Evolutionary conservation across 257 asterid species (phyloP).

Genomic region (Solanum clarkiae): DNA sequence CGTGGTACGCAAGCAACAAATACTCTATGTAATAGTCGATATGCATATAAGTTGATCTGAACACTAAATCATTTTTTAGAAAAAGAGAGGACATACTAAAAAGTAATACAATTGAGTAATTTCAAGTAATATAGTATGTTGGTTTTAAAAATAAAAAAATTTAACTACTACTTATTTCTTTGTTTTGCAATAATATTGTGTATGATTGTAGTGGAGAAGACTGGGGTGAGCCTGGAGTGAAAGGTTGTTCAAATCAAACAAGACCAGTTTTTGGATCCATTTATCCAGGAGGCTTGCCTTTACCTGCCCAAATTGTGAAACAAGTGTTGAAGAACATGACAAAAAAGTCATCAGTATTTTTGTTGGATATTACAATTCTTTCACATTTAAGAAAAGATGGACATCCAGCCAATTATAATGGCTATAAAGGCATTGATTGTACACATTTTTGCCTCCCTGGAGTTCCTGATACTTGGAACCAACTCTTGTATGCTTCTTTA

Average conservation of each 20-base stretch:
- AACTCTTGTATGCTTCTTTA: constrained; percentile 8
- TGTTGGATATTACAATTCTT: constrained; percentile 15
- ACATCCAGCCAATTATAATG: constrained; percentile 21
- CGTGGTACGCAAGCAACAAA: not conserved
- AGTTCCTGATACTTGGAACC: constrained; percentile 33
- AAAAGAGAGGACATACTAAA: too few relatives aligned
- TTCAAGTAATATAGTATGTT: too few relatives aligned
- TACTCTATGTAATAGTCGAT: not conserved
- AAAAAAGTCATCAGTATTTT: constrained; percentile 1
- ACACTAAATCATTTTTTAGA: too few relatives aligned
- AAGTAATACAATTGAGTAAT: too few relatives aligned
- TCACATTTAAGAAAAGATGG: constrained; percentile 25
- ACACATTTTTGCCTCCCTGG: constrained; percentile 39
- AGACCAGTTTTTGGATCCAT: constrained; percentile 10
- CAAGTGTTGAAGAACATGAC: constrained; percentile 1
- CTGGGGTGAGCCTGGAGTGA: constrained; percentile 8
- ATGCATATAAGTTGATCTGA: not conserved
- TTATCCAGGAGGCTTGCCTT: constrained; percentile 8
- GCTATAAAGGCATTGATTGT: constrained; percentile 16
- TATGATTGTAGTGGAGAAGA: constrained; percentile 5
- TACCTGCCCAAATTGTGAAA: constrained; percentile 8
- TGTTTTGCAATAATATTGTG: not conserved
- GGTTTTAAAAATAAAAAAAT: too few relatives aligned
- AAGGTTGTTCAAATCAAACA: constrained; percentile 10
- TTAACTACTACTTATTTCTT: not conserved